These are phyloP conservation scores for Alternaria angustiovoidea DNA, from an alignment of 2,329 filamentous ascomycete species.

Conservation along the genomic window DNA sequence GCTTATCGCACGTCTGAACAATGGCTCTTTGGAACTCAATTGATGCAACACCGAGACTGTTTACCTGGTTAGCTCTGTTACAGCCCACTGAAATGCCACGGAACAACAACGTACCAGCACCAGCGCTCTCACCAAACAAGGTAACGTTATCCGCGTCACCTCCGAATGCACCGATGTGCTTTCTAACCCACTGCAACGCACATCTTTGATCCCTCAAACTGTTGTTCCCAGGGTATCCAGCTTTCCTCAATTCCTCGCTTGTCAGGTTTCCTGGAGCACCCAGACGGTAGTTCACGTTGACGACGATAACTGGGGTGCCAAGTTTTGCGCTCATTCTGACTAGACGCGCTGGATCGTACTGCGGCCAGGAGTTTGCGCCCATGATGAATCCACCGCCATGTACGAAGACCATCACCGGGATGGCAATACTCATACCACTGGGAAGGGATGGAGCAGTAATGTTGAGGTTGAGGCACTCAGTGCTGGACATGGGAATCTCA, in stretches of 20 bases:
- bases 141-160: slow-evolving; percentile 47
- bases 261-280: slow-evolving; percentile 46
- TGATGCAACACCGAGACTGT: slow-evolving; percentile 29
- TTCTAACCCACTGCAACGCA: slow-evolving; percentile 47
- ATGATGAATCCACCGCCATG: slow-evolving; percentile 60
- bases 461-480: slow-evolving; percentile 61
- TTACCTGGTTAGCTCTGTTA: slow-evolving; percentile 5
- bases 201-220: slow-evolving; percentile 41
- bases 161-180: slow-evolving; percentile 45
- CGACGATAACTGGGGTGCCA: slow-evolving; percentile 53
- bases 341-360: slow-evolving; percentile 57
- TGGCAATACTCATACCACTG: slow-evolving; percentile 22
- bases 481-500: slow-evolving; percentile 52
- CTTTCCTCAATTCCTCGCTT: slow-evolving; percentile 55
- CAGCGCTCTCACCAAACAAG: slow-evolving; percentile 56
- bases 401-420: slow-evolving; percentile 62
- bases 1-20: slow-evolving; percentile 33
- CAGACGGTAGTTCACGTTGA: slow-evolving; percentile 45
- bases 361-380: slow-evolving; percentile 60
- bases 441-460: slow-evolving; percentile 53
- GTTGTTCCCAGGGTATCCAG: slow-evolving; percentile 44
- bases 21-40: slow-evolving; percentile 25
- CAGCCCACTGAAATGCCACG: not conserved
- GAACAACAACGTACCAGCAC: slow-evolving; percentile 48
- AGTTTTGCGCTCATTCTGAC: slow-evolving; percentile 54